Evolutionary conservation across 2,329 filamentous ascomycete genomes (phyloP).

Genomic region (Claviceps fusiformis): DNA sequence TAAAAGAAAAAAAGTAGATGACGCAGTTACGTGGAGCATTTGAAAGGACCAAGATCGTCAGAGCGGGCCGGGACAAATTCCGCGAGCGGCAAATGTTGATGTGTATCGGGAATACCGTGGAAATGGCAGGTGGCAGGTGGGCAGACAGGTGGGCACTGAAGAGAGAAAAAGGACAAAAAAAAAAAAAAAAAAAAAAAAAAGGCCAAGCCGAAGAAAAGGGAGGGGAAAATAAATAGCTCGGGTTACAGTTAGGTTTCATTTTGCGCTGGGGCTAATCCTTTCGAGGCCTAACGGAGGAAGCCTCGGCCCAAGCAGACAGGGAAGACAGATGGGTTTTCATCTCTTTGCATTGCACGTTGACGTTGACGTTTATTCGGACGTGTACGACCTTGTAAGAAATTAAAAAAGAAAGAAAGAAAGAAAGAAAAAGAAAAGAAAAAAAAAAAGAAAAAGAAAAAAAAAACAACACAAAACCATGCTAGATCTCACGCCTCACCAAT

Average conservation of each 20-base stretch:
- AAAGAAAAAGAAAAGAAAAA: background rate
- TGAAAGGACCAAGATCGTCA: too few species aligned
- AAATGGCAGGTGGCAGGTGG: background rate
- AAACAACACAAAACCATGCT: slow-evolving; percentile 6
- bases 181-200: background rate
- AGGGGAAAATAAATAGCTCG: background rate
- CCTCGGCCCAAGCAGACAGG: background rate
- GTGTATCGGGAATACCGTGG: background rate
- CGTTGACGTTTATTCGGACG: too few species aligned
- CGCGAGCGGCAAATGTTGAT: too few species aligned
- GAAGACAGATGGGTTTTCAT: too few species aligned
- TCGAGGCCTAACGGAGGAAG: background rate
- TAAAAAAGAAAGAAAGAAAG: background rate
- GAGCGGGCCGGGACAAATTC: background rate
- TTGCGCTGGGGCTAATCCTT: background rate
- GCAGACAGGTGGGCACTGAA: too few species aligned
- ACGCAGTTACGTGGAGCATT: too few species aligned
- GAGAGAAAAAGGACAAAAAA: too few species aligned
- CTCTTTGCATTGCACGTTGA: too few species aligned
- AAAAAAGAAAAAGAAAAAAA: background rate
- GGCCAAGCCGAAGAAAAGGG: too few species aligned
- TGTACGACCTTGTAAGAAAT: too few species aligned
- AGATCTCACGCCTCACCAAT: slow-evolving; percentile 25
- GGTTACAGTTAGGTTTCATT: too few species aligned
- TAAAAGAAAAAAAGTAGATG: too few species aligned